Conservation (phyloP, 352 stramenopile species). For the Pythium scleroteichum region DNA sequence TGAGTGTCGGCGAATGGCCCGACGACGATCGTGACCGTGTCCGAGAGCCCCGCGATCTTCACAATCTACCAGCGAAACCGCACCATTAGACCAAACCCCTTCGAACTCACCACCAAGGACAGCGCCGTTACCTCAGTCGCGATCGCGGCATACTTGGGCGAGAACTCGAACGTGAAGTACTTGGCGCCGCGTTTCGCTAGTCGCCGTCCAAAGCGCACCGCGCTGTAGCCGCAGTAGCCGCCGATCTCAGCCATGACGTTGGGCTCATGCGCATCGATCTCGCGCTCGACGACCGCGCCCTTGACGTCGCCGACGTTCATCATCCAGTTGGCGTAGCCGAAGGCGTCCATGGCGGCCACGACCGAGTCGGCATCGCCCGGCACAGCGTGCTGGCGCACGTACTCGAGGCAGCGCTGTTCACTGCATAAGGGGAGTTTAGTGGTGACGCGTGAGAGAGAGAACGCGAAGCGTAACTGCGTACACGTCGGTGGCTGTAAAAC, state of each 20-base stretch:
- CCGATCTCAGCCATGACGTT: constrained; percentile 44
- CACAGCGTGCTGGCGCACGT: constrained; percentile 40
- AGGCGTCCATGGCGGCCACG: constrained; percentile 42
- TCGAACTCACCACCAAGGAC: background rate
- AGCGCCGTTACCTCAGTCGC: constrained; percentile 32
- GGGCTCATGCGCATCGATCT: constrained; percentile 41
- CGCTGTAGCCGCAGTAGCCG: constrained; percentile 44
- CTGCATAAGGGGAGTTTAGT: background rate
- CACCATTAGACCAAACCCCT: background rate
- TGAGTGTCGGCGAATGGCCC: constrained; percentile 36
- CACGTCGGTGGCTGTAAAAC: too few relatives aligned
- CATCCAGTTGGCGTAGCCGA: constrained; percentile 38
- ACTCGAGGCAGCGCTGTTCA: constrained; percentile 28
- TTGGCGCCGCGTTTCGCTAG: constrained; percentile 21
- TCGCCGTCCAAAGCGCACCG: constrained; percentile 42
- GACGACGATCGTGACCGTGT: constrained; percentile 40
- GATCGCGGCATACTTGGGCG: constrained; percentile 34
- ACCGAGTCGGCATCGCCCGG: constrained; percentile 37
- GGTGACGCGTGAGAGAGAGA: too few relatives aligned
- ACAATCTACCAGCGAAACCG: constrained; percentile 29
- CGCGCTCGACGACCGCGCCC: constrained; percentile 41
- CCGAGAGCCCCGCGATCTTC: constrained; percentile 32
- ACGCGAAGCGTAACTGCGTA: too few relatives aligned
- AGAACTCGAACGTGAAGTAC: constrained; percentile 55
- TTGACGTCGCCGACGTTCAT: constrained; percentile 49